Conservation (phyloP, 352 stramenopile genomes). For the Detonula confervacea region DNA sequence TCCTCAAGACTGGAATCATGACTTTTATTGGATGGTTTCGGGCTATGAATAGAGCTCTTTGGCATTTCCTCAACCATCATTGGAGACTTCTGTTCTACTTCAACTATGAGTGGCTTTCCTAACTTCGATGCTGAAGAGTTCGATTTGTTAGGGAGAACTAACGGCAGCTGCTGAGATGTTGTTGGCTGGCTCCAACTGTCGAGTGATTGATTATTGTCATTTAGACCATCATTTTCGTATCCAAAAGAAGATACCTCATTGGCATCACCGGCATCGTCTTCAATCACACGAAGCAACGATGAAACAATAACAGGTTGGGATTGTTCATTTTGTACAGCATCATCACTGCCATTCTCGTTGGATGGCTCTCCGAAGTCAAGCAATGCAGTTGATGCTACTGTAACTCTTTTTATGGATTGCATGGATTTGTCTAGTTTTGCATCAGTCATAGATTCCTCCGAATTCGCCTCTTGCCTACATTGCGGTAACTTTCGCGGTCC, state of each 20-base stretch:
- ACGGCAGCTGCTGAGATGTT: not conserved
- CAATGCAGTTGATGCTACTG: constrained; percentile 18
- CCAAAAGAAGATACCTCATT: not conserved
- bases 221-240: not conserved
- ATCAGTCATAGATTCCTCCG: not conserved
- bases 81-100: not conserved
- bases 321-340: not conserved
- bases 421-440: not conserved
- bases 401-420: constrained; percentile 12
- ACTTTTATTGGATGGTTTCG: not conserved
- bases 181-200: constrained; percentile 3
- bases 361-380: constrained; percentile 11
- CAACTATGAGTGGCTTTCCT: not conserved
- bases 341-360: not conserved
- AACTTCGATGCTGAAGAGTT: constrained; percentile 21
- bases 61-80: no score
- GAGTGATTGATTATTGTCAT: not conserved
- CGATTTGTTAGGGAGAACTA: constrained; percentile 8
- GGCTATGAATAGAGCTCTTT: no score
- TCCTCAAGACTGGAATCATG: not conserved
- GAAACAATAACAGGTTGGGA: not conserved
- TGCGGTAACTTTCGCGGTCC: not conserved
- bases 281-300: constrained; percentile 13
- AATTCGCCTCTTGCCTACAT: not conserved
- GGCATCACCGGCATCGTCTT: not conserved